Base-by-base conservation (phyloP, 2,329 filamentous ascomycete species). In the Ophiostoma pallidulum region DNA sequence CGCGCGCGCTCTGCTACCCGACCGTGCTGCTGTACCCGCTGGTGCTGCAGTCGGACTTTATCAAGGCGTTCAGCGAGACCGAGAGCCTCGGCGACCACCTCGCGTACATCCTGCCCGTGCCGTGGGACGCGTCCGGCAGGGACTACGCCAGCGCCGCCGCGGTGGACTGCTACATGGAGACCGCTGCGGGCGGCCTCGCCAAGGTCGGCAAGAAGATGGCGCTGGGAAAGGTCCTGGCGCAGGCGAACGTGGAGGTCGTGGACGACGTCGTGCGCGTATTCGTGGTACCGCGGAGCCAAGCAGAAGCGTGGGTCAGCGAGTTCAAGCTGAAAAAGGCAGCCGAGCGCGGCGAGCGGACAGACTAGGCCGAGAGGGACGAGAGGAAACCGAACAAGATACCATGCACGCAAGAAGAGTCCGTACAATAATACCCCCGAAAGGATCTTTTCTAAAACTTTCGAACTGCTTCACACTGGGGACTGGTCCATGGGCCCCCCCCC, bases 161-260 rank as follows among this genome's bases (percentile, higher is more conserved):
- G 1, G 86, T 95, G 4, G 89, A 95, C 56, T 92, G 87, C 59
- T 97, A 87, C 64, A 84, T 94, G 71, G 89, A 96, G 70, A 97
- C 89, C 0, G 66, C 67, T 4, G 70, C 72, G 0, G 89, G 89
- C 0, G 89, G 90, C 0, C 64, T 98, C 58, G 78, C 95, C 58
- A 96, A 94, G 69, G 82, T 90, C 19, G 91, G 92, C 41, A 90
- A 86, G 75, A 92, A 91, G 61, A 74, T 92, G 54, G 71, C 78
- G 18, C 64, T 97, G 56, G 65, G 88, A 43, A 86, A 88, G 68
- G 76, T 91, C 26, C 65, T 97, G 53, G 72, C 72, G 1, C 42
- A 51, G 8, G 88, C 86, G 7, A 89, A 84, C 59, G 79, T 94
- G 7, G 90, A 94, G 66, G 74, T 98, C 9, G 80, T 94, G 40